Percentiles rank a stretch among this genome's conserved stretches.
phyloP scores from a whole-genome alignment of 306 rosid species.

The Vachellia pachyceras region DNA sequence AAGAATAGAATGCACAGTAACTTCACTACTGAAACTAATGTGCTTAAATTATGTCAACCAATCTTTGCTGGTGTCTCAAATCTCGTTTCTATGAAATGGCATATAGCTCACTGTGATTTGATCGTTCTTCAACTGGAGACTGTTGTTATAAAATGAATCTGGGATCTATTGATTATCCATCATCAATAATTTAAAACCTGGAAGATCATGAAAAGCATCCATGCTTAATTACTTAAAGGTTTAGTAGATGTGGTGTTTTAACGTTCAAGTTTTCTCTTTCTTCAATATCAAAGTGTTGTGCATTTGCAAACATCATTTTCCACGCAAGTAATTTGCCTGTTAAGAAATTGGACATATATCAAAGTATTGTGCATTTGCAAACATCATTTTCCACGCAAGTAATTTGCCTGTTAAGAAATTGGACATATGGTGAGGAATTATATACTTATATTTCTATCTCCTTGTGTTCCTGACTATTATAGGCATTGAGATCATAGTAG shows the following conservation, averaged over 20 bases:
- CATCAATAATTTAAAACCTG: not conserved
- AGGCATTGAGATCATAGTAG: not conserved
- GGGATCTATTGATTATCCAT: slow-evolving; percentile 6
- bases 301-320: not conserved
- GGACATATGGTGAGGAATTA: slow-evolving; percentile 4
- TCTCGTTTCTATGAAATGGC: slow-evolving; percentile 8
- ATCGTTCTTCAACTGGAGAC: slow-evolving; percentile 8
- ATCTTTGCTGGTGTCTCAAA: not conserved
- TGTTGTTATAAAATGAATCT: slow-evolving; percentile 23
- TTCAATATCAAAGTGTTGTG: not conserved
- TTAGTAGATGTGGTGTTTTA: slow-evolving; percentile 24
- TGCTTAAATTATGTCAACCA: not conserved
- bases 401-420: no score
- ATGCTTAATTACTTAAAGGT: slow-evolving; percentile 17
- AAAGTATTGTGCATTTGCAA: no score
- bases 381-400: no score
- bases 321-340: slow-evolving; percentile 20
- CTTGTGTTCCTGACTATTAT: not conserved
- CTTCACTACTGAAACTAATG: not conserved
- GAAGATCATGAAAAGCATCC: not conserved
- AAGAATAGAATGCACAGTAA: slow-evolving; percentile 12
- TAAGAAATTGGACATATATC: not conserved
- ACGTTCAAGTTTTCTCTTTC: not conserved
- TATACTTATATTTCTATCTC: not conserved
- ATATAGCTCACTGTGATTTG: not conserved